A percentile compares a stretch with the other conserved stretches of the same genome.
Evolutionary conservation across 23 red algal species (phyloP).

Genomic region (Gracilariopsis chorda): DNA sequence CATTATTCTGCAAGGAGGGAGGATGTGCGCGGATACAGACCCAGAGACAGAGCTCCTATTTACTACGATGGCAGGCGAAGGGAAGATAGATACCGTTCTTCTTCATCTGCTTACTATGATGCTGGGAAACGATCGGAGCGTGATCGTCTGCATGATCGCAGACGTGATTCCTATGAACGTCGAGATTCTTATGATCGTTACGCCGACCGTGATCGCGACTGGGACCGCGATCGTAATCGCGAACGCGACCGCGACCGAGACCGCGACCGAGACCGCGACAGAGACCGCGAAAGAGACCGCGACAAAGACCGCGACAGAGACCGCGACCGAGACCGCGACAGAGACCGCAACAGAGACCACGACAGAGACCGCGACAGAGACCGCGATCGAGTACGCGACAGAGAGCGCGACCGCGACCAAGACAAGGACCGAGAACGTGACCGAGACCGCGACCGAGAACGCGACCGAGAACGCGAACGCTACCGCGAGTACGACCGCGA

Average conservation of each 20-base stretch:
- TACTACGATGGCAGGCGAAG: not conserved
- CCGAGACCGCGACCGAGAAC: not conserved
- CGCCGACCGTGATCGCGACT: not conserved
- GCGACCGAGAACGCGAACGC: not conserved
- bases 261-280: not conserved
- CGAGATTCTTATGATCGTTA: not conserved
- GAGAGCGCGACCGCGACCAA: not conserved
- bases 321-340: not conserved
- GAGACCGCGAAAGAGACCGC: not conserved
- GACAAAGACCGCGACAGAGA: not conserved
- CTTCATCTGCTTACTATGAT: not conserved
- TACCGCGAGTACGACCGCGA: not conserved
- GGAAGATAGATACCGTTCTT: not conserved
- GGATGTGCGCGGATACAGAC: not conserved
- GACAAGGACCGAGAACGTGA: not conserved
- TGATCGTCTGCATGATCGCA: not conserved
- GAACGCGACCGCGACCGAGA: not conserved
- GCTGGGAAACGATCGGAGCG: not conserved
- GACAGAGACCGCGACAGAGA: not conserved
- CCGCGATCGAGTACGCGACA: not conserved
- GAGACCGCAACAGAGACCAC: not conserved
- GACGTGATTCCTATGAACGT: not conserved
- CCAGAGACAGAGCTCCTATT: not conserved
- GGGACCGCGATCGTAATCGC: slow-evolving; percentile 3
- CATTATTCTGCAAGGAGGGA: not conserved